Evolutionary conservation across 2,329 filamentous ascomycete species (phyloP).

Genomic region (Xylariaceae sp.): DNA sequence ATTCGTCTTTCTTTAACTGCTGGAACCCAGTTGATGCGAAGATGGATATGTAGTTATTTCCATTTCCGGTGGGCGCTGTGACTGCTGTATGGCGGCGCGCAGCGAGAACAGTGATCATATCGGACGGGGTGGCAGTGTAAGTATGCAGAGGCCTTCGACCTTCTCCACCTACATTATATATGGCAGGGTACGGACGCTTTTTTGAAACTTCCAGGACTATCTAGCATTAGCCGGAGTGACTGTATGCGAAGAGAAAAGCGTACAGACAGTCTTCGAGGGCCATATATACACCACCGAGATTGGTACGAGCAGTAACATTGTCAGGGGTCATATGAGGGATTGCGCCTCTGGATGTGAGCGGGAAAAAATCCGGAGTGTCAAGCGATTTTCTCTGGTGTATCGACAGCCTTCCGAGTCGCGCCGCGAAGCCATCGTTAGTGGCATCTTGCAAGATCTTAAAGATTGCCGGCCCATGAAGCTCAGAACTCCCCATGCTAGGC

Average conservation of each 20-base stretch:
- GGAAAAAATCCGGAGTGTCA: slow-evolving; percentile 78
- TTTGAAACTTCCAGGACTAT: slow-evolving; percentile 50
- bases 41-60: slow-evolving; percentile 66
- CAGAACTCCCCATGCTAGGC: slow-evolving; percentile 9
- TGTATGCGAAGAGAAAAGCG: slow-evolving; percentile 1
- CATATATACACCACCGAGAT: slow-evolving; percentile 68
- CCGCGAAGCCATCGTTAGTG: slow-evolving; percentile 36
- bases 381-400: slow-evolving; percentile 61
- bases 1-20: slow-evolving; percentile 64
- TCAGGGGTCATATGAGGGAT: slow-evolving; percentile 90
- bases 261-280: slow-evolving; percentile 87
- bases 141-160: slow-evolving; percentile 58
- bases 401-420: slow-evolving; percentile 64
- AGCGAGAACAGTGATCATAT: slow-evolving; percentile 66
- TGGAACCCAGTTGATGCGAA: slow-evolving; percentile 85
- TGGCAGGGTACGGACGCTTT: slow-evolving; percentile 40
- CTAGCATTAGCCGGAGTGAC: slow-evolving; percentile 1
- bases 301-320: slow-evolving; percentile 61
- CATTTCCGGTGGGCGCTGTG: slow-evolving; percentile 65
- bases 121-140: slow-evolving; percentile 69
- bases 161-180: slow-evolving; percentile 37
- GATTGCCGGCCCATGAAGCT: slow-evolving; percentile 25
- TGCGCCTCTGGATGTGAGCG: slow-evolving; percentile 74
- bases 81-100: slow-evolving; percentile 76
- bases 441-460: slow-evolving; percentile 46